These are phyloP conservation scores for Lactarius indigo DNA, from an alignment of 768 basidiomycete genomes.

Conservation along the genomic window DNA sequence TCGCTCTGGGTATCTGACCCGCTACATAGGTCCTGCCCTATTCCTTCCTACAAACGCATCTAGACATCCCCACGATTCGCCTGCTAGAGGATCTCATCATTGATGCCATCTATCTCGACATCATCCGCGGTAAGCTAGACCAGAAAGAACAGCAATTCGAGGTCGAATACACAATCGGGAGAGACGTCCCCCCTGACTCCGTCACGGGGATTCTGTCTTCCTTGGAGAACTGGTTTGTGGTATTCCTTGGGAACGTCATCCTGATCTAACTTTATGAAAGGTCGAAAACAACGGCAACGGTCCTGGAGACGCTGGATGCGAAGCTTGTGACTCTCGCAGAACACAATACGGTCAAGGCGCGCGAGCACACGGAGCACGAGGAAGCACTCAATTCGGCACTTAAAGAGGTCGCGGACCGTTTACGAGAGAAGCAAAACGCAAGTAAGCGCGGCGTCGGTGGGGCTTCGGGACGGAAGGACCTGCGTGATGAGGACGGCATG, in stretches of 20 bases:
- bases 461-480: conserved; percentile 15
- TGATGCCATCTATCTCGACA: conserved; percentile 89
- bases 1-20: neutral
- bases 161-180: conserved; percentile 88
- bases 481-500: conserved; percentile 25
- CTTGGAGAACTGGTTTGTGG: conserved; percentile 61
- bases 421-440: conserved; percentile 42
- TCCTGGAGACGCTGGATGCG: conserved; percentile 68
- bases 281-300: conserved; percentile 66
- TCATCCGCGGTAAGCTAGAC: conserved; percentile 88
- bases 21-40: conserved; percentile 74
- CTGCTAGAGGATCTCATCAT: conserved; percentile 97
- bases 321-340: conserved; percentile 58
- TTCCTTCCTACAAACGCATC: conserved; percentile 57
- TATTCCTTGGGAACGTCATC: neutral
- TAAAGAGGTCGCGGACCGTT: conserved; percentile 60
- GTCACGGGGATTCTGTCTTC: conserved; percentile 57
- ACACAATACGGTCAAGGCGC: conserved; percentile 40
- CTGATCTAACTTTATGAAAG: conserved; percentile 34
- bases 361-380: conserved; percentile 53
- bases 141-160: conserved; percentile 88
- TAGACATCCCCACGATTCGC: conserved; percentile 77
- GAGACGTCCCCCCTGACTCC: conserved; percentile 81
- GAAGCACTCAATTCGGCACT: conserved; percentile 47
- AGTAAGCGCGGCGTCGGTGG: conserved; percentile 20